Base-by-base conservation (phyloP, 164 flowering plant genomes). In the Stephania yunnanensis region DNA sequence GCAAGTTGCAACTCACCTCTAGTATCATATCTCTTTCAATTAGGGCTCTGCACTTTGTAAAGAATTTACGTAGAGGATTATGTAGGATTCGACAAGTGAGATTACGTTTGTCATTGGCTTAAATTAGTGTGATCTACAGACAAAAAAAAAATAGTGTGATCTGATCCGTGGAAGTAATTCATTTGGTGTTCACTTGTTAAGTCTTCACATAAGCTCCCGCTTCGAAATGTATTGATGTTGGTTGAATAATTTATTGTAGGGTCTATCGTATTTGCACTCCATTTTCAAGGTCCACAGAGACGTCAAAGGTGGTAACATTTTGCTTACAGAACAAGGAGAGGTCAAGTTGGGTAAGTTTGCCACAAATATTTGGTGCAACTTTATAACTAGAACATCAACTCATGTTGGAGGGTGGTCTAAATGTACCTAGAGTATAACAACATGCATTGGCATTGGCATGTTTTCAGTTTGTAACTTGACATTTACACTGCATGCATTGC, bases 271-370 rank as follows among this genome's bases (percentile, higher is more conserved):
- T 82, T 83, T 96, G 91, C 99, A 96, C 82, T 94, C 98, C 71
- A 96, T 96, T 81, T 96, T 92, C 88, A 96, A 96, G 86, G 99
- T 96, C 71, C 99, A 96, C 78, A 88, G 99, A 89, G 99, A 96
- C 79, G 92, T 96, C 52, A 96, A 96, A 82, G 97, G 99, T 78
- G 99, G 99, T 69, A 96, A 96, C 82, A 94, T 96, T 73, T 84
- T 94, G 85, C 89, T 96, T 78, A 96, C 99, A 44, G 98, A 96
- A 69, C 99, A 94, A 88, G 99, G 99, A 75, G 98, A 96, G 84
- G 99, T 96, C 76, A 96, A 94, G 84, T 85, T 96, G 84, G 99
- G 99, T 96, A 79, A 85, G 98, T 75, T 31, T 67, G 46, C 67
- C 46, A 30, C n/a, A 70, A 70, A 25, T 8, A 44, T 10, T 63